Evolutionary conservation across 2,329 filamentous ascomycete genomes (phyloP).

Genomic region (Colletotrichum aenigma): DNA sequence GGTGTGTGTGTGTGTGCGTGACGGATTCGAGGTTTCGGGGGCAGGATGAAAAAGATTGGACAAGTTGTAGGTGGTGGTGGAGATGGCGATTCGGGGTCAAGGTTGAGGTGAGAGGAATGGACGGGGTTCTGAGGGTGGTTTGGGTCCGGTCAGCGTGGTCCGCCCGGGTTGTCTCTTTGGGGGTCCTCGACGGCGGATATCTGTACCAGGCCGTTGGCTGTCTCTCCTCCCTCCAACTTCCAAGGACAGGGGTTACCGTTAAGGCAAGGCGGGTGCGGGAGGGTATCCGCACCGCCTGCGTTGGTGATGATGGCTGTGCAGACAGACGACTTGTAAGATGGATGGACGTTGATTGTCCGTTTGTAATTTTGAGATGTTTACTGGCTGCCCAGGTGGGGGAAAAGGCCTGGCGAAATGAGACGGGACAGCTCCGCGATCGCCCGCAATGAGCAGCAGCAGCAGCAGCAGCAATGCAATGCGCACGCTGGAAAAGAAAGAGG

Average conservation of each 20-base stretch:
- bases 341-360: background rate
- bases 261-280: background rate
- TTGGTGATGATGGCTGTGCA: background rate
- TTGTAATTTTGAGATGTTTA: background rate
- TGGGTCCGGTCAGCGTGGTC: background rate
- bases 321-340: background rate
- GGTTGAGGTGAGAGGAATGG: background rate
- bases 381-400: background rate
- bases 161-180: background rate
- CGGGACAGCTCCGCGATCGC: background rate
- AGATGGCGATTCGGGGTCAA: conserved; percentile 10
- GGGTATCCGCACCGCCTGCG: background rate
- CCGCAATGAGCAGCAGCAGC: background rate
- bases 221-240: background rate
- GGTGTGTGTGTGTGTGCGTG: background rate
- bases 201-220: background rate
- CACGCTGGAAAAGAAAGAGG: background rate
- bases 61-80: background rate
- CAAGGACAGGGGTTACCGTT: background rate
- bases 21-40: conserved; percentile 5
- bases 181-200: background rate
- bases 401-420: background rate
- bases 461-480: background rate
- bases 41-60: background rate
- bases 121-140: background rate